Evolutionary conservation across 108 stramenopile species (phyloP), one percentile per base, ranked within the genome.

Genomic region (Nitzschia palea): DNA sequence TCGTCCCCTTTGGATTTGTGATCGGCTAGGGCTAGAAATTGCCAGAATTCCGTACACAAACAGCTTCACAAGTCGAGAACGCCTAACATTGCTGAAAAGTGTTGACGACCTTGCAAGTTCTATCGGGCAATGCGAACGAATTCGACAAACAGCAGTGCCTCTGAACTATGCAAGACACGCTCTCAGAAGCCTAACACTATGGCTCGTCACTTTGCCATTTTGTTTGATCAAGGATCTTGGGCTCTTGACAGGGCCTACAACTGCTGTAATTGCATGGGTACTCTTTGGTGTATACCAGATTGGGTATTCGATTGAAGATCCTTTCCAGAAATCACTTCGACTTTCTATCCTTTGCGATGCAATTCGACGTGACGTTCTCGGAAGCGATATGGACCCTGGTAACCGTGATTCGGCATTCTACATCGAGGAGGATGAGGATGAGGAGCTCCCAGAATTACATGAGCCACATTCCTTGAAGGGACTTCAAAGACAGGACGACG

Each of bases 81-180:
- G 97, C 14, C 71, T 95, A 68, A 73, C 86, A 25, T 56, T 97
- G 37, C 74, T 97, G 27, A 60, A 60, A 17, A 78, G 82, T 61
- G 85, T 91, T 15, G 87, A 95, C 50, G 89, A 93, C 57, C 79
- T 96, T 43, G 80, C 80, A 0, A 45, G 68, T 28, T 72, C 76
- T 43, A 87, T 98, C 42, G 96, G 96, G 12, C 86, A 83, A 3
- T 93, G 91, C 32, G 97, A 98, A 80, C 80, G 96, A 29, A 94
- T 98, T 54, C 96, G 95, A 60, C 94, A 97, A 77, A 97, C 96
- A n/a, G 94, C 88, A n/a, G 96, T 98, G 34, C 97, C 97, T 10
- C 65, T 98, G 56, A 88, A 93, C 67, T 98, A 98, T 78, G 94
- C 94, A 3, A 70, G 97, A 48, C 97, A 98, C 74, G 87, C 95